These are phyloP conservation scores for Entomortierella chlamydospora DNA, from an alignment of 192 early-diverging fungal species.

Conservation along the genomic window DNA sequence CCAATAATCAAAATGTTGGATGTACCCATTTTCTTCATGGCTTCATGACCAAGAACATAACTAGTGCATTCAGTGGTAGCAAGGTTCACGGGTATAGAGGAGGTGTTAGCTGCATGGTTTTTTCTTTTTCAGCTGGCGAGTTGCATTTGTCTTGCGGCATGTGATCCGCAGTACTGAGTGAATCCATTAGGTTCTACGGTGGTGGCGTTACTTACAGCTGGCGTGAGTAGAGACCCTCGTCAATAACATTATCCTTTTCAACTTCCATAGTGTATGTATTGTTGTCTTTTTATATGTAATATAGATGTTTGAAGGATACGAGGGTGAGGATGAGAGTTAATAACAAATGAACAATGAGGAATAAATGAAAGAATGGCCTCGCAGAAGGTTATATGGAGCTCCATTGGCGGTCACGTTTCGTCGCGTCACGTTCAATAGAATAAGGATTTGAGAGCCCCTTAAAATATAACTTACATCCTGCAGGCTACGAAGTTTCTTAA, in stretches of 20 bases:
- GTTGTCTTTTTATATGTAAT: background rate
- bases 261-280: conserved; percentile 49
- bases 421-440: too few relatives aligned
- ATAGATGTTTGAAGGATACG: background rate
- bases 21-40: conserved; percentile 98
- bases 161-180: conserved; percentile 38
- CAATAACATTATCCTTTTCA: conserved; percentile 73
- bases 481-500: too few relatives aligned
- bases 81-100: background rate
- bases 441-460: too few relatives aligned
- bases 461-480: too few relatives aligned
- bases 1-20: conserved; percentile 98
- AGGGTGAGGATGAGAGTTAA: background rate
- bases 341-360: conserved; percentile 1
- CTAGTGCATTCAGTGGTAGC: conserved; percentile 52
- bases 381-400: too few relatives aligned
- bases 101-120: background rate
- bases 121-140: background rate
- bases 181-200: conserved; percentile 31
- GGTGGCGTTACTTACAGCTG: conserved; percentile 87
- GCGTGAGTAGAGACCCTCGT: conserved; percentile 98
- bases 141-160: background rate
- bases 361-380: too few relatives aligned
- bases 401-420: too few relatives aligned
- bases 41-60: conserved; percentile 92